Base-by-base conservation (phyloP, 1,284 basidiomycete species). In the Ustilago curta region DNA sequence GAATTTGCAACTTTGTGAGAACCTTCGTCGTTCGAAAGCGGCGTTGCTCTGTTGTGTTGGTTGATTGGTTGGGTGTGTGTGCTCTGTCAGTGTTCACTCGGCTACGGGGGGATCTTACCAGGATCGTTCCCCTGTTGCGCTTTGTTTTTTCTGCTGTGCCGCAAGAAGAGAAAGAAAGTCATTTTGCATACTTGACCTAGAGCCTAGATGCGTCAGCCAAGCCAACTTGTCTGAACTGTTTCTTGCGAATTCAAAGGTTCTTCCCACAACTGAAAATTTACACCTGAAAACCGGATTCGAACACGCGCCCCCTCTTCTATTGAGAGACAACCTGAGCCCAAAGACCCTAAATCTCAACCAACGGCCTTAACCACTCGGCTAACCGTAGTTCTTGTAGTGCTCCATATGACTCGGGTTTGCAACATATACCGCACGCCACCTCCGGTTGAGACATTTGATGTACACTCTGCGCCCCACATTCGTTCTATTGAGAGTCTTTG, bases 201-300 rank as follows among this genome's bases (percentile, higher is more conserved):
- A 65, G 62, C 62, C 62, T 65, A 65, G 51, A 32, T 65, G 62
- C 62, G 62, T 65, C 62, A 31, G 39, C 51, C 62, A 59, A 65
- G 62, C 50, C 52, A 27, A 53, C 50, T 52, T 52, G 25, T 18
- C 25, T 37, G n/a, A 37, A 37, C 12, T 37, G 35, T 37, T 37
- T 37, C 35, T 37, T 37, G 35, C 35, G 11, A 16, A 37, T 16
- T 32, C 31, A 16, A 37, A 16, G 14, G 16, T 37, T 37, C 27
- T n/a, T n/a, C n/a, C n/a, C n/a, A n/a, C n/a, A n/a, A n/a, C n/a
- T n/a, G n/a, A n/a, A n/a, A n/a, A n/a, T n/a, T n/a, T n/a, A n/a
- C 44, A 42, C 40, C 40, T 8, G n/a, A n/a, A 32, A 49, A 61
- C 14, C 23, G 8, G 50, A 52, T 27, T 52, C 50, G 50, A 52